A percentile compares a stretch with the other conserved stretches of the same genome.
These are phyloP conservation scores for Penicillium sp. DNA, from an alignment of 2,329 filamentous ascomycete species.

Conservation along the genomic window DNA sequence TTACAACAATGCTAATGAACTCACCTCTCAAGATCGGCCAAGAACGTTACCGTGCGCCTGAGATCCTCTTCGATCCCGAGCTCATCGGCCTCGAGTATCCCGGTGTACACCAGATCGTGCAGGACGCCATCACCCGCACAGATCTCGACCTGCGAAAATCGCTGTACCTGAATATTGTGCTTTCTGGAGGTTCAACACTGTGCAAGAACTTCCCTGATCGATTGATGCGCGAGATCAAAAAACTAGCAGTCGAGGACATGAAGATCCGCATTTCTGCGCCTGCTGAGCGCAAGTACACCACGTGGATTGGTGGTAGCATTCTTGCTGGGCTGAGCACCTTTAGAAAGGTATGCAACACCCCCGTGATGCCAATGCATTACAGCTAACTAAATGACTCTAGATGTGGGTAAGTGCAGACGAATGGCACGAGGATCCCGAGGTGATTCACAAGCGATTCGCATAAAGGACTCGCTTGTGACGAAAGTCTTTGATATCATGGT, in stretches of 20 bases:
- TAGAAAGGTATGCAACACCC: constrained; percentile 69
- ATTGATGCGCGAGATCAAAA: constrained; percentile 85
- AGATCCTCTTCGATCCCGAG: constrained; percentile 97
- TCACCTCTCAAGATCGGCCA: constrained; percentile 66
- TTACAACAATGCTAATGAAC: neutral
- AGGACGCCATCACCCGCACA: constrained; percentile 90
- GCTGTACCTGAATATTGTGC: constrained; percentile 92
- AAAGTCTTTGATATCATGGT: neutral
- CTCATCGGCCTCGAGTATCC: constrained; percentile 96
- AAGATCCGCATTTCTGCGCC: constrained; percentile 98
- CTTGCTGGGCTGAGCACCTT: constrained; percentile 95
- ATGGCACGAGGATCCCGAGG: constrained; percentile 99
- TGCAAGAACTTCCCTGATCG: constrained; percentile 97
- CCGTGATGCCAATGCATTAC: neutral
- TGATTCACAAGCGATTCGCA: constrained; percentile 97
- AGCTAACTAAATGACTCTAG: constrained; percentile 45
- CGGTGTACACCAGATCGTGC: constrained; percentile 95
- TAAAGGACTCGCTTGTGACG: constrained; percentile 40
- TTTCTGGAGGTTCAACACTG: constrained; percentile 92
- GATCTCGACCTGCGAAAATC: constrained; percentile 94
- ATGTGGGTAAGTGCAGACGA: constrained; percentile 99
- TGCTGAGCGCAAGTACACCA: constrained; percentile 96
- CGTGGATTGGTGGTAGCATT: constrained; percentile 98
- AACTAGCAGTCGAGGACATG: constrained; percentile 96
- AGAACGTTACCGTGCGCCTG: constrained; percentile 91